These are phyloP conservation scores for Cutaneotrichosporon spelunceum DNA, from an alignment of 1,284 basidiomycete genomes.

Conservation along the genomic window DNA sequence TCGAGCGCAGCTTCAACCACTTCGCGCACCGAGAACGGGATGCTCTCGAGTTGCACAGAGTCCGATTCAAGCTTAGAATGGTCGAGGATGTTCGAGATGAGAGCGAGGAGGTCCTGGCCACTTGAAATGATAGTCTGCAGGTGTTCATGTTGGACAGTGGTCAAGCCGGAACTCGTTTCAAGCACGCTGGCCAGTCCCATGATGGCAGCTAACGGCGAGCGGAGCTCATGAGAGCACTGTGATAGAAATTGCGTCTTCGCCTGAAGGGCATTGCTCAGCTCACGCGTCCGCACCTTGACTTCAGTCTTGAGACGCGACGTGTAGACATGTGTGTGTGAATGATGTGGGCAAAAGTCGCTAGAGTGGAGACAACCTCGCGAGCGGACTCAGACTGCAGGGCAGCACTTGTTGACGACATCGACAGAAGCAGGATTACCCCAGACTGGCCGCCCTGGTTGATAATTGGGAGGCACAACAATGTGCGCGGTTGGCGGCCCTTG, in stretches of 20 bases:
- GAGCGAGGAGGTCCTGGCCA: conserved; percentile 52
- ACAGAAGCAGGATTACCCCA: conserved; percentile 38
- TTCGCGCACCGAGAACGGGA: conserved; percentile 50
- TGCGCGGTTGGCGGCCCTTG: conserved; percentile 27
- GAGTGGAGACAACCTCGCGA: conserved; percentile 28
- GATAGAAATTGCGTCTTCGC: conserved; percentile 43
- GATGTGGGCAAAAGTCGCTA: conserved; percentile 40
- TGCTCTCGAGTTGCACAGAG: conserved; percentile 50
- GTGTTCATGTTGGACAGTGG: conserved; percentile 51
- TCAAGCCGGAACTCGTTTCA: conserved; percentile 45
- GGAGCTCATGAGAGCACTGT: conserved; percentile 53
- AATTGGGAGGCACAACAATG: conserved; percentile 38
- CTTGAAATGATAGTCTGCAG: conserved; percentile 51
- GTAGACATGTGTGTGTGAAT: conserved; percentile 35
- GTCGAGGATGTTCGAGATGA: conserved; percentile 55
- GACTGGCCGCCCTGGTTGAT: conserved; percentile 33
- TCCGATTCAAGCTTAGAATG: conserved; percentile 53
- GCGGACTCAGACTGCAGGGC: conserved; percentile 29
- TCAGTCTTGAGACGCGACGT: conserved; percentile 34
- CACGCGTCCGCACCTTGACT: conserved; percentile 35
- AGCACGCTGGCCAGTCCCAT: conserved; percentile 50
- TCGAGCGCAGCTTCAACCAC: conserved; percentile 45
- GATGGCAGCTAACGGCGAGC: conserved; percentile 50
- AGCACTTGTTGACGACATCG: conserved; percentile 25
- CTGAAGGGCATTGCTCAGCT: conserved; percentile 34